Conservation (phyloP, 139 green algal species). For the Tetradesmus obliquus region DNA sequence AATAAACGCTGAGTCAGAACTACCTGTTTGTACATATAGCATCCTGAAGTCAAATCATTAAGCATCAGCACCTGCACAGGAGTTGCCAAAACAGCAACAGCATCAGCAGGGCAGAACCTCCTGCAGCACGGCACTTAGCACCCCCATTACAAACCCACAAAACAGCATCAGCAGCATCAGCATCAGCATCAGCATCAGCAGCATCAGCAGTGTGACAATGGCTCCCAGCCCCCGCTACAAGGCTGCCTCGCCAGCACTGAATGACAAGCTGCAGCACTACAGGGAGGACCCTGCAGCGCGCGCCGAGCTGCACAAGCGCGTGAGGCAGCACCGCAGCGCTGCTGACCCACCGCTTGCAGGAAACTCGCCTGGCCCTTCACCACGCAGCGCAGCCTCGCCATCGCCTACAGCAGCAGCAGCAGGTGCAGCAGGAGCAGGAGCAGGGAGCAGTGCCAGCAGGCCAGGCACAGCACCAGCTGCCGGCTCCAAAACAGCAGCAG, state of each 20-base stretch:
- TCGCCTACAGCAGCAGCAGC: conserved; percentile 5
- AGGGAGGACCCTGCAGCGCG: conserved; percentile 11
- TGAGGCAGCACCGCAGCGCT: background rate
- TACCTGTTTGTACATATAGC: too few relatives aligned
- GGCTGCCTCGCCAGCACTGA: background rate
- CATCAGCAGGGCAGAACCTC: background rate
- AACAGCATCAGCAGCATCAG: background rate
- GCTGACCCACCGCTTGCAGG: background rate
- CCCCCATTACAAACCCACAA: background rate
- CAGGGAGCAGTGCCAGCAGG: background rate
- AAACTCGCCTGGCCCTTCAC: background rate
- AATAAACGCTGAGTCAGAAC: background rate
- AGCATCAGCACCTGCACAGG: background rate
- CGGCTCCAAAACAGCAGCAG: conserved; percentile 10
- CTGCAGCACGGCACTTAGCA: background rate
- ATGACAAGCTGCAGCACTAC: conserved; percentile 40
- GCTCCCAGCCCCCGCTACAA: background rate
- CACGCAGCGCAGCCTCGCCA: background rate
- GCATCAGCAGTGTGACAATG: background rate
- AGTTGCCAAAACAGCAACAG: background rate
- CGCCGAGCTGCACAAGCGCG: background rate
- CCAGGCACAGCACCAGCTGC: background rate
- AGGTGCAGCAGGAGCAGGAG: background rate
- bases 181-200: background rate
- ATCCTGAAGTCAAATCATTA: background rate